These are phyloP conservation scores for Ogataea nakhonphanomensis DNA, from an alignment of 805 yeast genomes.

Conservation along the genomic window DNA sequence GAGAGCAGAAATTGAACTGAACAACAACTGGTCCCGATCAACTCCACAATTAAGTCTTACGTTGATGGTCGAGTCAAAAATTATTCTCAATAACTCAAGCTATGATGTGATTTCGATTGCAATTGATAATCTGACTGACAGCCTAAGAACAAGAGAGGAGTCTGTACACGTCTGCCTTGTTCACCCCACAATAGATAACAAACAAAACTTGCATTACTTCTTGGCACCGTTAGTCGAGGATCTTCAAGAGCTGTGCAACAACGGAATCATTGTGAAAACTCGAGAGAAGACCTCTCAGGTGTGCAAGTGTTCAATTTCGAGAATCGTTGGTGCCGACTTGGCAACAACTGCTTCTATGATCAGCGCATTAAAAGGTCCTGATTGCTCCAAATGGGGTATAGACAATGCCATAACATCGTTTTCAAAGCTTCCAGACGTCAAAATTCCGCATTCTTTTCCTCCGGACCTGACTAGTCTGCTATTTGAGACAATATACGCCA, in stretches of 20 bases:
- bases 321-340: constrained; percentile 14
- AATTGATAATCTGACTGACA: constrained; percentile 9
- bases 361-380: constrained; percentile 10
- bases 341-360: constrained; percentile 17
- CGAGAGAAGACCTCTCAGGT: not conserved
- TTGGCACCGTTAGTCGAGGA: constrained; percentile 17
- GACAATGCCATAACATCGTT: constrained; percentile 13
- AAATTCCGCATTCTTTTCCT: constrained; percentile 12
- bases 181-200: constrained; percentile 8
- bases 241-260: constrained; percentile 6
- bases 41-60: constrained; percentile 8
- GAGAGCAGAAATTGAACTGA: constrained; percentile 11
- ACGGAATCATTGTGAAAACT: constrained; percentile 10
- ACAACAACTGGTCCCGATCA: not conserved
- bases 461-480: constrained; percentile 10
- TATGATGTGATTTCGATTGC: constrained; percentile 10
- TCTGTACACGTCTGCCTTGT: constrained; percentile 14
- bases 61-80: constrained; percentile 10
- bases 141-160: constrained; percentile 11
- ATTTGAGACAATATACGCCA: constrained; percentile 13
- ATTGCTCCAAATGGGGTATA: constrained; percentile 9
- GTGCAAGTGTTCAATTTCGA: constrained; percentile 5
- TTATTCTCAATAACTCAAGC: not conserved
- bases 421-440: constrained; percentile 11
- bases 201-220: constrained; percentile 11